phyloP scores from a whole-genome alignment of 768 basidiomycete genomes.

The Termitomyces sp. region DNA sequence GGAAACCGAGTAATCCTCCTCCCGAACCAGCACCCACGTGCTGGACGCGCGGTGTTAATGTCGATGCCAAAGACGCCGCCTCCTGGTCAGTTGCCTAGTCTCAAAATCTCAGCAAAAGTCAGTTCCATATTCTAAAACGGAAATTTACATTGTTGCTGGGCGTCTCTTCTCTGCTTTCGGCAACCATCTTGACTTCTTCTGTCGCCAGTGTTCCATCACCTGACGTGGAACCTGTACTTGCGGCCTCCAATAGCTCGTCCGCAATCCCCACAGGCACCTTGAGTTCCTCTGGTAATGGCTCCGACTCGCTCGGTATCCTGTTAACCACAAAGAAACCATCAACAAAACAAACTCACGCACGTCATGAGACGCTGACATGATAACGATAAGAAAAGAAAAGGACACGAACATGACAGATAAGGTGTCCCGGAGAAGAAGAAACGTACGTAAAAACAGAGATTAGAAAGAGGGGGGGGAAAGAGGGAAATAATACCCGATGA shows the following conservation, averaged over 20 bases:
- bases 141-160: constrained; percentile 22
- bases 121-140: constrained; percentile 8
- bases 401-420: neutral
- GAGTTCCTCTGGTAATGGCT: constrained; percentile 55
- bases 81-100: constrained; percentile 14
- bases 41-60: constrained; percentile 13
- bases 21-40: constrained; percentile 20
- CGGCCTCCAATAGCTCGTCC: constrained; percentile 48
- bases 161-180: constrained; percentile 20
- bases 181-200: constrained; percentile 14
- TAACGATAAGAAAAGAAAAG: neutral
- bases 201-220: constrained; percentile 14
- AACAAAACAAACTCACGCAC: constrained; percentile 4
- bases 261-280: constrained; percentile 56
- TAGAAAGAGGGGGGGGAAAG: neutral
- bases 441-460: constrained; percentile 7
- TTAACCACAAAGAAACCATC: neutral
- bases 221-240: constrained; percentile 12
- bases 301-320: constrained; percentile 52
- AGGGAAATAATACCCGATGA: neutral
- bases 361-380: constrained; percentile 1
- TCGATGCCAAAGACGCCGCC: constrained; percentile 5
- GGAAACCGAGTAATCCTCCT: constrained; percentile 50
- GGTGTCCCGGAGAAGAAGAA: neutral
- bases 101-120: neutral